Conservation (phyloP, 306 rosid species). For the Geum urbanum region DNA sequence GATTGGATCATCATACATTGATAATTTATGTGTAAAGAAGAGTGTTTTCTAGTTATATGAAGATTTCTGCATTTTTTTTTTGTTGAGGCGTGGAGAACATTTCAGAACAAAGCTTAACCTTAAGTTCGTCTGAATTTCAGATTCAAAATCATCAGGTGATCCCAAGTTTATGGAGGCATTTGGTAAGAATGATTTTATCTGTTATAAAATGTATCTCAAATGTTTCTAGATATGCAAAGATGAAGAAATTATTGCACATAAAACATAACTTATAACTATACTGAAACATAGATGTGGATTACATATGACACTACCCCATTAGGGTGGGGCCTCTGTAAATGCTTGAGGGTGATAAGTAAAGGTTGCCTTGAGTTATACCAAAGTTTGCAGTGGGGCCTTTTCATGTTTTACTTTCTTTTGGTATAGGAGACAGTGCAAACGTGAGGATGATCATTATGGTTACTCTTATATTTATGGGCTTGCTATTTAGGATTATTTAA, state of each 20-base stretch:
- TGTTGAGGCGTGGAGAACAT: conserved; percentile 9
- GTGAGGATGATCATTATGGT: background rate
- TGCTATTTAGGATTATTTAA: background rate
- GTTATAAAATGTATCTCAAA: conserved; percentile 12
- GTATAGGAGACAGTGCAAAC: background rate
- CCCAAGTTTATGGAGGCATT: conserved; percentile 77
- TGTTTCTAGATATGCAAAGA: conserved; percentile 7
- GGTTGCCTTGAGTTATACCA: background rate
- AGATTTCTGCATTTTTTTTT: background rate
- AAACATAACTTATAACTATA: background rate
- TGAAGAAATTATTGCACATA: background rate
- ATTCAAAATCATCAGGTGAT: conserved; percentile 69
- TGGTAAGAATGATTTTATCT: conserved; percentile 50
- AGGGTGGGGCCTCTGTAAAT: background rate
- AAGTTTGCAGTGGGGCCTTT: too few species aligned
- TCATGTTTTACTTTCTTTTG: background rate
- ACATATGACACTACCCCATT: background rate
- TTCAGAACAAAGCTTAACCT: conserved; percentile 17
- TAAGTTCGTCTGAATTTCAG: conserved; percentile 48
- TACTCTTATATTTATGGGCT: background rate
- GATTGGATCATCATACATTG: too few species aligned
- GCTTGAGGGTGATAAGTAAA: background rate
- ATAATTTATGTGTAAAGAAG: too few species aligned
- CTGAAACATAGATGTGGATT: background rate
- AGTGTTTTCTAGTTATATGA: background rate